Conservation (phyloP, 305 asterid genomes). For the Solanum hybrid region DNA sequence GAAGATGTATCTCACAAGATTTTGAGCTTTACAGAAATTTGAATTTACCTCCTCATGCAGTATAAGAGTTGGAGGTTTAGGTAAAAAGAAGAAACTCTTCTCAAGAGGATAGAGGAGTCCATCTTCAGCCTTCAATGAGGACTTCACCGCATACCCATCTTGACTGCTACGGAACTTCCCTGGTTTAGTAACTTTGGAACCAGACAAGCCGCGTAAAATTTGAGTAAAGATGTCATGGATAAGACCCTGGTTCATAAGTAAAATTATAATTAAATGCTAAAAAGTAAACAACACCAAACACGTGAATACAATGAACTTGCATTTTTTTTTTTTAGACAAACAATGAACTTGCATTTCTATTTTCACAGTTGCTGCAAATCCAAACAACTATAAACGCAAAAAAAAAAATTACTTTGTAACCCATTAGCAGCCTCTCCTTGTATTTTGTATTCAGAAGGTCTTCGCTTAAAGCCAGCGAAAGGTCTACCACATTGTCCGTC, state of each 20-base stretch:
- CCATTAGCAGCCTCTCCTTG: constrained; percentile 61
- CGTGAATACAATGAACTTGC: not conserved
- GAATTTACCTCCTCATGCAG: constrained; percentile 85
- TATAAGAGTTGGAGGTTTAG: constrained; percentile 95
- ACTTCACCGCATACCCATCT: constrained; percentile 92
- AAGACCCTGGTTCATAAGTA: constrained; percentile 52
- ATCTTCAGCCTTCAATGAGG: constrained; percentile 99
- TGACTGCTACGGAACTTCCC: constrained; percentile 86
- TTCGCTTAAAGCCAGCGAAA: constrained; percentile 57
- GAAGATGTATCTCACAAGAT: not conserved
- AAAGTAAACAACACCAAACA: not conserved
- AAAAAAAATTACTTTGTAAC: constrained; percentile 43
- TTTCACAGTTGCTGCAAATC: not conserved
- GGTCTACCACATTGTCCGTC: constrained; percentile 64
- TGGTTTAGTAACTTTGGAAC: constrained; percentile 87
- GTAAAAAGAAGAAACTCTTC: constrained; percentile 95
- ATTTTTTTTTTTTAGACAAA: not conserved
- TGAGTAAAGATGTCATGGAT: constrained; percentile 66
- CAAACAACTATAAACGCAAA: not conserved
- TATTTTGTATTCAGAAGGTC: constrained; percentile 74
- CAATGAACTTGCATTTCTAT: not conserved
- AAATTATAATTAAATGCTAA: constrained; percentile 4
- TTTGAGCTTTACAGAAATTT: not conserved
- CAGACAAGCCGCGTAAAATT: constrained; percentile 85
- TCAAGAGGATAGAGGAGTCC: constrained; percentile 98